Evolutionary conservation across 768 basidiomycete species (phyloP).

Genomic region (Tulasnella sp.): DNA sequence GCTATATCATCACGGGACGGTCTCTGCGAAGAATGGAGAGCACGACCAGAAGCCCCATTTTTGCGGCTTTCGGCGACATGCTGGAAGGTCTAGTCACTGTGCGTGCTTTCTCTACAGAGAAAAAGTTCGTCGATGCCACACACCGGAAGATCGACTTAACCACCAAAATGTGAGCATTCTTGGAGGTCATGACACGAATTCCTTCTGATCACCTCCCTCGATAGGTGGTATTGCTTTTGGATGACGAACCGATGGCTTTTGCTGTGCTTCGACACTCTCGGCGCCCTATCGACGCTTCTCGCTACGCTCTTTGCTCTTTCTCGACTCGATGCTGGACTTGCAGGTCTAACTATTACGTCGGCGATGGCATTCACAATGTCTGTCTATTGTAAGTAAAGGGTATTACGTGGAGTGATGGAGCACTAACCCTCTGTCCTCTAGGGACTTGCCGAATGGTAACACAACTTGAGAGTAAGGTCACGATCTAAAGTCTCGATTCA

Average conservation of each 20-base stretch:
- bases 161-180: conserved; percentile 51
- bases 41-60: conserved; percentile 78
- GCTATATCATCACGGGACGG: conserved; percentile 59
- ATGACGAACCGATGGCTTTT: conserved; percentile 87
- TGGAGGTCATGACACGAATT: conserved; percentile 11
- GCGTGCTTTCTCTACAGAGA: conserved; percentile 82
- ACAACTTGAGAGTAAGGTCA: conserved; percentile 60
- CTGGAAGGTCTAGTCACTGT: conserved; percentile 74
- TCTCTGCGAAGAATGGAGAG: conserved; percentile 89
- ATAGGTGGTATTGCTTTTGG: conserved; percentile 54
- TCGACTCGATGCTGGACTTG: conserved; percentile 39
- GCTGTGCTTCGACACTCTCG: conserved; percentile 75
- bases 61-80: conserved; percentile 73
- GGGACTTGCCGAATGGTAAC: conserved; percentile 49
- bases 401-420: neutral
- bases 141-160: conserved; percentile 71
- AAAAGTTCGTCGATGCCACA: conserved; percentile 67
- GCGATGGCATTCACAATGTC: conserved; percentile 56
- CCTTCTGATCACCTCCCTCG: neutral
- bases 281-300: conserved; percentile 64
- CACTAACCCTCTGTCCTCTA: neutral
- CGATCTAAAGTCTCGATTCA: neutral
- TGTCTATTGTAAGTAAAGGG: conserved; percentile 32
- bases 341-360: conserved; percentile 65
- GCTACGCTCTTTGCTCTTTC: conserved; percentile 75